phyloP scores from a whole-genome alignment of 441 rosid genomes.

The Isatis lusitanica region DNA sequence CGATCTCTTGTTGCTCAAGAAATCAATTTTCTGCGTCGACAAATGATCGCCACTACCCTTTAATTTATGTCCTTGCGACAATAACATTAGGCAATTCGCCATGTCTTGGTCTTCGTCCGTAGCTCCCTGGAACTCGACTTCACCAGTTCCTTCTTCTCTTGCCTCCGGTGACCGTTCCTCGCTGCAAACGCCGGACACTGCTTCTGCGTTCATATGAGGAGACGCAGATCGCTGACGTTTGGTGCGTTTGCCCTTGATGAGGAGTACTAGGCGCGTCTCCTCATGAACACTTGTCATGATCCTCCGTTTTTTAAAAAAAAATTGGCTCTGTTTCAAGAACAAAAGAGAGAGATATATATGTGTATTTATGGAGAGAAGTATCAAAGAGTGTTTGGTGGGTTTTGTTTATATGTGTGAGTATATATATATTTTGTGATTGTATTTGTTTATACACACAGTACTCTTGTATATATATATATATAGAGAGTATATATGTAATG shows the following conservation, averaged over 20 bases:
- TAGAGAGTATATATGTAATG: constrained; percentile 24
- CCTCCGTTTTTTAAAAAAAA: not conserved
- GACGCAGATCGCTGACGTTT: constrained; percentile 51
- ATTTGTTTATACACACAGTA: constrained; percentile 30
- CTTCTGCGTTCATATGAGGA: constrained; percentile 34
- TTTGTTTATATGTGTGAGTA: constrained; percentile 24
- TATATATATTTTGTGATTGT: constrained; percentile 29
- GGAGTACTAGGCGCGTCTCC: constrained; percentile 38
- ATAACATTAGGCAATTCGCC: constrained; percentile 62
- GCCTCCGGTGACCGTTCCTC: constrained; percentile 16
- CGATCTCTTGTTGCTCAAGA: constrained; percentile 23
- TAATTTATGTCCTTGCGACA: constrained; percentile 42
- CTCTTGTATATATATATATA: constrained; percentile 29
- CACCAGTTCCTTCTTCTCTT: constrained; percentile 24
- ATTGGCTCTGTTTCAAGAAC: constrained; percentile 19
- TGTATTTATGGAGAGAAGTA: constrained; percentile 30
- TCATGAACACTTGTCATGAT: constrained; percentile 45
- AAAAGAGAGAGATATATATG: not conserved
- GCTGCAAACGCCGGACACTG: constrained; percentile 37
- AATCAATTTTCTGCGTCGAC: not conserved
- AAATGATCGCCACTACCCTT: constrained; percentile 9
- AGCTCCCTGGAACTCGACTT: constrained; percentile 15
- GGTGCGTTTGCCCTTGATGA: constrained; percentile 54
- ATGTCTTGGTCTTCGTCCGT: constrained; percentile 56
- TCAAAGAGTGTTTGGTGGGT: constrained; percentile 29